Conservation (phyloP, 1,139 yeast species). For the Blastobotrys capitulatus region DNA sequence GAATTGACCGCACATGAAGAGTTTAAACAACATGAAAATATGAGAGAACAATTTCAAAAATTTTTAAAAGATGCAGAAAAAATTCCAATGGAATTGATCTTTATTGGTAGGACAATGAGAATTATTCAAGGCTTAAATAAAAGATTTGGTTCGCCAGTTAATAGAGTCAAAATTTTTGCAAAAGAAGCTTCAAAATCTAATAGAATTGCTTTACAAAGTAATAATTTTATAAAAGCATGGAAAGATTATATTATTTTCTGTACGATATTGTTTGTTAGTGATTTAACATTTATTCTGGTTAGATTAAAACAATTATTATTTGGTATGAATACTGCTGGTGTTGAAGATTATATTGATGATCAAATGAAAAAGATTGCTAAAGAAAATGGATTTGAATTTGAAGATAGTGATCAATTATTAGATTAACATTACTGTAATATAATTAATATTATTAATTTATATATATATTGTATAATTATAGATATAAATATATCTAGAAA, state of each 20-base stretch:
- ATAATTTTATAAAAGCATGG: conserved; percentile 15
- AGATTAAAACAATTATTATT: conserved; percentile 38
- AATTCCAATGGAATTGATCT: conserved; percentile 62
- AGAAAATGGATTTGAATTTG: conserved; percentile 10
- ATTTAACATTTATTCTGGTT: conserved; percentile 39
- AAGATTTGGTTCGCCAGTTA: conserved; percentile 65
- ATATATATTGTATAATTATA: background rate
- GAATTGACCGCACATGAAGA: conserved; percentile 22
- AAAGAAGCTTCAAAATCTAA: conserved; percentile 39
- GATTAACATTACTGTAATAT: background rate
- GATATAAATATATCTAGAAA: too few species aligned
- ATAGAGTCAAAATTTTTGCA: conserved; percentile 60
- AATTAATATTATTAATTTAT: background rate
- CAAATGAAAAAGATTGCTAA: conserved; percentile 11
- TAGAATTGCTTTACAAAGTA: conserved; percentile 8
- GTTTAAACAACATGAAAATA: conserved; percentile 38
- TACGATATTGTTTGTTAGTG: conserved; percentile 41
- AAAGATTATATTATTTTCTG: conserved; percentile 35
- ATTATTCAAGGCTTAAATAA: conserved; percentile 68
- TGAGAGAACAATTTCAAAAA: conserved; percentile 38
- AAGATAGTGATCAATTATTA: conserved; percentile 2
- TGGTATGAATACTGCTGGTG: conserved; percentile 8
- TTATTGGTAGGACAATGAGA: conserved; percentile 65
- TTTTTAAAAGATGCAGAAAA: conserved; percentile 58
- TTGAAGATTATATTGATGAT: conserved; percentile 15